Base-by-base conservation (phyloP, 2,329 filamentous ascomycete genomes). In the Coniochaeta sp. region DNA sequence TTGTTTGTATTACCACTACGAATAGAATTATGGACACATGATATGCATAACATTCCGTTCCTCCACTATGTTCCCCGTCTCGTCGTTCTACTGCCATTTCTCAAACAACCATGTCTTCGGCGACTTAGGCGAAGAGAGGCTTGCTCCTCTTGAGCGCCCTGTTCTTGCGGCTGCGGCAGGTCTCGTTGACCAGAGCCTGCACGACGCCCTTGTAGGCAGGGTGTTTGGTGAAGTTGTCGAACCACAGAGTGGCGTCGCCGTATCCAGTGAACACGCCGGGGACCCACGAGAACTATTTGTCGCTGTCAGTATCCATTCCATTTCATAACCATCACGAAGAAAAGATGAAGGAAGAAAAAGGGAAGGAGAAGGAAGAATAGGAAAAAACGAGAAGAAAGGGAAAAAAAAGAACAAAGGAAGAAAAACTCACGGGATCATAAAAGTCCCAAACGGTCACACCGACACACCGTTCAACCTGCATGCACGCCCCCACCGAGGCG, bases 371-470 rank as follows among this genome's bases (percentile, higher is more conserved):
- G 28, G 28, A 13, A 30, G 13, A 7, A 30, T 7, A 30, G 13
- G 13, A 30, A 30, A 30, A 13, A 13, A 13, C 7, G 28, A 7
- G 7, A 30, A 30, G 28, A 30, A 30, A 30, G 28, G 28, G 28
- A 30, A 30, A 7, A n/a, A n/a, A n/a, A n/a, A n/a, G n/a, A n/a
- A n/a, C n/a, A n/a, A n/a, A n/a, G n/a, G n/a, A n/a, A n/a, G 7
- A 7, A 13, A 30, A 13, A 38, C 33, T 38, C 16, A 38, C 33
- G 26, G 38, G 38, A 26, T 42, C 38, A 26, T 42, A 42, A 14
- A 48, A 48, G 45, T 48, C 45, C 45, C 45, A 48, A 6, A 48
- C 45, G 12, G 45, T 48, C 12, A 48, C 45, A n/a, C 45, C 45
- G 22, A 48, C 28, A 14, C 45, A 48, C 26, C 45, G n/a, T 26